A percentile compares a stretch with the other conserved stretches of the same genome.
Conservation (phyloP, 352 stramenopile species). For the Globisporangium splendens region DNA sequence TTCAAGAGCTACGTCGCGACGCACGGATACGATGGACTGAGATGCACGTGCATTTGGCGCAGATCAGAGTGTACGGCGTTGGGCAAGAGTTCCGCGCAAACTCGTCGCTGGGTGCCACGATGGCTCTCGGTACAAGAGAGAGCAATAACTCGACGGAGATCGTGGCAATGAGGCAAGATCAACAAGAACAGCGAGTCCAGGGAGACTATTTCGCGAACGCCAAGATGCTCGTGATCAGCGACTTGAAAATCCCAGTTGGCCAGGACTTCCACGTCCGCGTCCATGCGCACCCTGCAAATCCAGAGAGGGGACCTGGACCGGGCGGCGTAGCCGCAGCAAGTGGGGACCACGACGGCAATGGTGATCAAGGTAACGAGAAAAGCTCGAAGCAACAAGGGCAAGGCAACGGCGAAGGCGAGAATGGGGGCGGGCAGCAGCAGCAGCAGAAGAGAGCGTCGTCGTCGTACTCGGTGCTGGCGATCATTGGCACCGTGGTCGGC, state of each 20-base stretch:
- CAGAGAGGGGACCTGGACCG: neutral
- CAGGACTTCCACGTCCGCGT: slow-evolving; percentile 47
- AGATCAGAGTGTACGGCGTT: slow-evolving; percentile 62
- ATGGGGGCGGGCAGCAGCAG: neutral
- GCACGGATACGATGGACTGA: slow-evolving; percentile 62
- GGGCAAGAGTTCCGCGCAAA: slow-evolving; percentile 45
- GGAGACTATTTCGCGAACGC: slow-evolving; percentile 68
- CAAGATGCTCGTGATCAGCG: slow-evolving; percentile 53
- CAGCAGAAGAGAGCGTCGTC: slow-evolving; percentile 15
- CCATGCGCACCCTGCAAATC: slow-evolving; percentile 17
- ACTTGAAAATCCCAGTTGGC: slow-evolving; percentile 39
- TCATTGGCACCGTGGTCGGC: slow-evolving; percentile 44
- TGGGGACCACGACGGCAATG: slow-evolving; percentile 2
- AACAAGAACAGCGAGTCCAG: slow-evolving; percentile 21
- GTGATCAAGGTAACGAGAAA: neutral
- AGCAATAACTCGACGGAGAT: neutral
- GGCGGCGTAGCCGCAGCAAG: neutral
- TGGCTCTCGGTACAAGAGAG: slow-evolving; percentile 1
- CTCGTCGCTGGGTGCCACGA: slow-evolving; percentile 41
- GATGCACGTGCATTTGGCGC: slow-evolving; percentile 47
- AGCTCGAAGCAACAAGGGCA: neutral
- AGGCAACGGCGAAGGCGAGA: neutral
- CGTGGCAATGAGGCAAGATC: neutral
- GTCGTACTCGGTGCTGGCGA: slow-evolving; percentile 21
- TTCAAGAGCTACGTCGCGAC: slow-evolving; percentile 31